These are phyloP conservation scores for Citrus sp. DNA, from an alignment of 345 rosid species.

Conservation along the genomic window DNA sequence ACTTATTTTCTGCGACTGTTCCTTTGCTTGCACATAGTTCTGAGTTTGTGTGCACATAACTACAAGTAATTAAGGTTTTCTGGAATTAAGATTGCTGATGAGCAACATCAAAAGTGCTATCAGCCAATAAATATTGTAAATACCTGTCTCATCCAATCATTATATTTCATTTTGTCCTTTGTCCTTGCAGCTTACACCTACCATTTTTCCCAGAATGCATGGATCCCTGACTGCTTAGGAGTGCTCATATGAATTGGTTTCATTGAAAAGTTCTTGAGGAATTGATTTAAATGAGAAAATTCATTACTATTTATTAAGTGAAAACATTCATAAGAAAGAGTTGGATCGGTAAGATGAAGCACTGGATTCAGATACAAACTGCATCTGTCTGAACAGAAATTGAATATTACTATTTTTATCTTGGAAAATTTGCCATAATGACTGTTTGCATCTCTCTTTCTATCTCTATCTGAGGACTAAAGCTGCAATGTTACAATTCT, in stretches of 20 bases:
- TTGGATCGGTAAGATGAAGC: background rate
- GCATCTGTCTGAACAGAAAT: background rate
- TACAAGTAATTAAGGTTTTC: background rate
- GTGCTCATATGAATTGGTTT: background rate
- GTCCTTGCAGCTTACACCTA: background rate
- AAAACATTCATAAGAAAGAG: background rate
- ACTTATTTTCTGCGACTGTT: slow-evolving; percentile 1
- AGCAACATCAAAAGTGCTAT: background rate
- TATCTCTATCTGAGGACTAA: background rate
- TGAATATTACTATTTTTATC: background rate
- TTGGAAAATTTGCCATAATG: background rate
- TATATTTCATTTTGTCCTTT: background rate
- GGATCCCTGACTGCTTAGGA: background rate
- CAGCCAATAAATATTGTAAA: background rate
- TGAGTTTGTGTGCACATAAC: background rate
- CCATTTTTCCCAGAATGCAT: background rate
- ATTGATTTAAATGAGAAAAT: background rate
- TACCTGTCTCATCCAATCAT: background rate
- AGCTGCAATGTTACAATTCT: background rate
- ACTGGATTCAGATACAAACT: background rate
- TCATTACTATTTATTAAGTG: background rate
- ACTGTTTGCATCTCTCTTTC: background rate
- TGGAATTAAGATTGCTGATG: background rate
- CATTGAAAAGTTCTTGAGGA: background rate
- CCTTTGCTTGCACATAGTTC: background rate